Evolutionary conservation across 768 basidiomycete species (phyloP).

Genomic region (Lactarius sanguifluus): DNA sequence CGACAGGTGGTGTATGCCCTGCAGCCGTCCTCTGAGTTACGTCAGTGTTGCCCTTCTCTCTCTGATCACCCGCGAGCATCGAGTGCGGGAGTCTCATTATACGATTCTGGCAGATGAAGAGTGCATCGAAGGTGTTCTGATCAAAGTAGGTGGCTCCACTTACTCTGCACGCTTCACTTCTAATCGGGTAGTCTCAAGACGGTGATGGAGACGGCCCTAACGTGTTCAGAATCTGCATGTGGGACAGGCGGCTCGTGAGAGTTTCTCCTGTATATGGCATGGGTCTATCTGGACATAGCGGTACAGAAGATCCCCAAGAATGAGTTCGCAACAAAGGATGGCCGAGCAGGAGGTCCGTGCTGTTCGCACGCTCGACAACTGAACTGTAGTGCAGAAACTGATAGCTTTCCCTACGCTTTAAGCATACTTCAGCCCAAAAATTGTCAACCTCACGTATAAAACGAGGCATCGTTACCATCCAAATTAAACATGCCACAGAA

Average conservation of each 20-base stretch:
- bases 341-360: not conserved
- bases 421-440: not conserved
- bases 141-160: not conserved
- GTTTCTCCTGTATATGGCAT: not conserved
- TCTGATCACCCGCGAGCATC: constrained; percentile 19
- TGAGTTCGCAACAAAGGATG: not conserved
- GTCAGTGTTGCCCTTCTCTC: constrained; percentile 1
- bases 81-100: constrained; percentile 4
- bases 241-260: not conserved
- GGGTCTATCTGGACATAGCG: not conserved
- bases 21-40: not conserved
- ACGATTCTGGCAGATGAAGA: not conserved
- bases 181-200: constrained; percentile 3
- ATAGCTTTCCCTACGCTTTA: not conserved
- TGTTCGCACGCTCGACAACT: not conserved
- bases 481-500: constrained; percentile 1
- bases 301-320: not conserved
- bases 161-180: not conserved
- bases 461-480: constrained; percentile 3
- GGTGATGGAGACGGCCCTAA: not conserved
- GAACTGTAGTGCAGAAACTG: not conserved
- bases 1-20: not conserved
- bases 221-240: not conserved
- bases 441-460: not conserved
- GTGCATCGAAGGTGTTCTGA: not conserved